Percentiles rank a stretch among this genome's conserved stretches.
These are phyloP conservation scores for Vigna nakashimae DNA, from an alignment of 306 rosid species.

Conservation along the genomic window DNA sequence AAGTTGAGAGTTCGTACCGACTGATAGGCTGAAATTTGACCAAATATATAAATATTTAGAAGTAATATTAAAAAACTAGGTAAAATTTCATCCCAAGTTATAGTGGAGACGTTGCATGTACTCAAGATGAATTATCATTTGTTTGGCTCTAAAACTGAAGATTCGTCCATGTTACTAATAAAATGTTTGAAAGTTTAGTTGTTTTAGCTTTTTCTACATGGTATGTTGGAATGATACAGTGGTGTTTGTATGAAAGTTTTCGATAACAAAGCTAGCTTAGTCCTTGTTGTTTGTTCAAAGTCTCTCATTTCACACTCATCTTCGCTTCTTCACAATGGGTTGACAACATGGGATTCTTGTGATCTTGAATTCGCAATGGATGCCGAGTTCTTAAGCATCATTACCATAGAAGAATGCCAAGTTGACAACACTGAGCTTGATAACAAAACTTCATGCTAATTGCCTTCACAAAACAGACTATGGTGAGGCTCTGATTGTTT, in stretches of 20 bases:
- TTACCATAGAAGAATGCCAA: background rate
- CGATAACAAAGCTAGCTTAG: background rate
- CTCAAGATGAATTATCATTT: background rate
- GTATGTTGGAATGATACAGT: background rate
- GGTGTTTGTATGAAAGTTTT: background rate
- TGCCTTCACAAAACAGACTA: background rate
- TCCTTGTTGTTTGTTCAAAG: background rate
- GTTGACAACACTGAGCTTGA: background rate
- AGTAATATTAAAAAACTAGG: background rate
- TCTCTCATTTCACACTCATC: background rate
- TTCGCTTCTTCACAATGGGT: background rate
- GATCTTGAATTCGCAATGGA: background rate
- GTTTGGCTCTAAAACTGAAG: background rate
- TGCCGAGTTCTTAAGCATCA: background rate
- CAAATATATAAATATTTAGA: background rate
- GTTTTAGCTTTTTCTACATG: background rate
- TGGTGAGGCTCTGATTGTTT: background rate
- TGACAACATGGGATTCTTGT: background rate
- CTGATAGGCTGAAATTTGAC: background rate
- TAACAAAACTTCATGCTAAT: constrained; percentile 6
- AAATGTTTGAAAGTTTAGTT: background rate
- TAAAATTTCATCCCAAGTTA: background rate
- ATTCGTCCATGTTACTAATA: background rate
- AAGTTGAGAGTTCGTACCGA: too few relatives aligned
- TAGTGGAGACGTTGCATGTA: background rate